phyloP scores from a whole-genome alignment of 306 rosid genomes.

The Potentilla sterilis region DNA sequence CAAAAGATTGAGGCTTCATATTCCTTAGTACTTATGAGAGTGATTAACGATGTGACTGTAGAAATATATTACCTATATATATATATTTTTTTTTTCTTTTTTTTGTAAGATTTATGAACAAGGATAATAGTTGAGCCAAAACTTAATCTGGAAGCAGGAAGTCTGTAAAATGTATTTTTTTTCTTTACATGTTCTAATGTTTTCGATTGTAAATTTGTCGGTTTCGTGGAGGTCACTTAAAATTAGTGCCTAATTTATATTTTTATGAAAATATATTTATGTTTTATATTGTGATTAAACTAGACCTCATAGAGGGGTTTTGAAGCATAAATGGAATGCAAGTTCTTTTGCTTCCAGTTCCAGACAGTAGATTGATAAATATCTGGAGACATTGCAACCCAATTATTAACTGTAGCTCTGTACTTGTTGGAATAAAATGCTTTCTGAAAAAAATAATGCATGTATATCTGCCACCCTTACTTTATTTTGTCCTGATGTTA shows the following conservation, averaged over 20 bases:
- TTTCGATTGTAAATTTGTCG: background rate
- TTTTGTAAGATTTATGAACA: background rate
- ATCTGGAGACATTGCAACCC: background rate
- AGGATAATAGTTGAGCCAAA: background rate
- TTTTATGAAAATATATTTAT: background rate
- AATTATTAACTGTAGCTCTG: background rate
- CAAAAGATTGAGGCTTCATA: slow-evolving; percentile 8
- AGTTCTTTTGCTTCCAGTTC: background rate
- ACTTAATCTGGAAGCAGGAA: background rate
- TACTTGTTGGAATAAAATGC: slow-evolving; percentile 1
- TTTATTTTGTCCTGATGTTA: slow-evolving; percentile 29
- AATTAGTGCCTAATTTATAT: background rate
- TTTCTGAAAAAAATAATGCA: background rate
- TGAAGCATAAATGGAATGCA: background rate
- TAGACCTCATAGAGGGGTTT: background rate
- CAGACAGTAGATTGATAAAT: background rate
- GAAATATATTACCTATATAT: background rate
- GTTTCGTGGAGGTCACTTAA: background rate
- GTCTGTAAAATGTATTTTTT: background rate
- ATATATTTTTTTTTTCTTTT: background rate
- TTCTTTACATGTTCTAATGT: background rate
- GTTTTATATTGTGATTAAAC: background rate
- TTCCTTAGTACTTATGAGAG: background rate
- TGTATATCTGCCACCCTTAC: background rate
- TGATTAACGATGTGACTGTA: background rate